Percentiles rank a stretch among this genome's conserved stretches.
phyloP scores from a whole-genome alignment of 2,329 filamentous ascomycete species.

The Colletotrichum euphorbiae region DNA sequence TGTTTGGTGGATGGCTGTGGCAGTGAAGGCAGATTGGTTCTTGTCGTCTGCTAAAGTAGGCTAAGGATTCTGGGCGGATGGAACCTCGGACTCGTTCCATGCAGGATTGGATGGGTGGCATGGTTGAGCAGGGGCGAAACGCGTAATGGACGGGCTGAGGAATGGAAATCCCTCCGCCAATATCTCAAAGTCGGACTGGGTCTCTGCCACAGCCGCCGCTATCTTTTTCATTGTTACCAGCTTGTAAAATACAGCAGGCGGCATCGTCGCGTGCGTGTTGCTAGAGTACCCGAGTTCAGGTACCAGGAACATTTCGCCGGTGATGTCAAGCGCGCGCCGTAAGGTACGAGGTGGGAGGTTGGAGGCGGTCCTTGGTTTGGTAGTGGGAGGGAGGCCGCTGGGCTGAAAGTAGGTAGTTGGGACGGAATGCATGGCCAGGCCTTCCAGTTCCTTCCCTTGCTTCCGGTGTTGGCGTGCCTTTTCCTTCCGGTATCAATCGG shows the following conservation, averaged over 20 bases:
- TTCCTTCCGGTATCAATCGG: neutral
- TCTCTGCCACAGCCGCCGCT: neutral
- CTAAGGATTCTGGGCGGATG: conserved; percentile 36
- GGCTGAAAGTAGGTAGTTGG: neutral
- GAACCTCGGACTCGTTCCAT: conserved; percentile 15
- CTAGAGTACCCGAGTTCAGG: neutral
- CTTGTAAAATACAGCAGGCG: too few relatives aligned
- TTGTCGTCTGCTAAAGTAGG: conserved; percentile 25
- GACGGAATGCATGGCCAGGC: conserved; percentile 24
- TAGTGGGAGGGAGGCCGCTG: neutral
- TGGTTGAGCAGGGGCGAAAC: conserved; percentile 39
- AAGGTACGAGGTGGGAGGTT: conserved; percentile 16
- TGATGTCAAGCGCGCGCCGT: neutral
- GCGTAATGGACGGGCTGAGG: conserved; percentile 35
- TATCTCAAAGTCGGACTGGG: neutral
- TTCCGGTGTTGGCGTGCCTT: neutral
- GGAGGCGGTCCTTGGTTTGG: neutral
- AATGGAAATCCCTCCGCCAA: conserved; percentile 9
- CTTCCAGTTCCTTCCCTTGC: conserved; percentile 4
- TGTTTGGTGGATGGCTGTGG: conserved; percentile 13
- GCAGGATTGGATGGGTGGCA: conserved; percentile 29
- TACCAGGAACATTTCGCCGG: conserved; percentile 9
- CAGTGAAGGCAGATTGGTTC: conserved; percentile 24
- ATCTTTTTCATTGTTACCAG: conserved; percentile 3
- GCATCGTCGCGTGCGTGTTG: neutral